These are phyloP conservation scores for Talaromyces sp. DNA, from an alignment of 2,329 filamentous ascomycete genomes.

Conservation along the genomic window DNA sequence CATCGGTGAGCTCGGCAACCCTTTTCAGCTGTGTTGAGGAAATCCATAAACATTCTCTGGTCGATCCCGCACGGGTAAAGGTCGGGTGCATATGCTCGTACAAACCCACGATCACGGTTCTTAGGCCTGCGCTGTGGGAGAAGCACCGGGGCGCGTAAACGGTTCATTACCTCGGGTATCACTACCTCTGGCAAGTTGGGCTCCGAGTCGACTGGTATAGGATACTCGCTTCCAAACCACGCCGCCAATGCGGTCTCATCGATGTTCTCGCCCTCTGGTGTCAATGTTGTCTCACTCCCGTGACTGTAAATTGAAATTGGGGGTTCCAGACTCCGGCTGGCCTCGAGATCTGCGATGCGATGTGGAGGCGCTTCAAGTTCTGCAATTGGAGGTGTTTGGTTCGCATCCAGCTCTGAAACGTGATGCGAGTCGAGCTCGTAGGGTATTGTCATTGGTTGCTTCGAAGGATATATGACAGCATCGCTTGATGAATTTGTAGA, in stretches of 20 bases:
- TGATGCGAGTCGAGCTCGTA: background rate
- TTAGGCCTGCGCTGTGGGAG: slow-evolving; percentile 44
- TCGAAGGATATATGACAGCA: background rate
- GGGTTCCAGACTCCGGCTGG: background rate
- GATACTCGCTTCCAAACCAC: background rate
- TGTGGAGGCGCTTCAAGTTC: background rate
- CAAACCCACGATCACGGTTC: slow-evolving; percentile 39
- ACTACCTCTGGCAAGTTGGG: background rate
- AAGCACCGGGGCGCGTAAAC: slow-evolving; percentile 39
- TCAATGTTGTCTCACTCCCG: too few relatives aligned
- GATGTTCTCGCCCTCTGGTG: background rate
- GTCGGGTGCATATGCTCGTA: slow-evolving; percentile 44
- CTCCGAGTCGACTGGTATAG: slow-evolving; percentile 13
- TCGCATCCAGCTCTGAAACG: background rate
- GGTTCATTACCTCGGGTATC: background rate
- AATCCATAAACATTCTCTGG: slow-evolving; percentile 41
- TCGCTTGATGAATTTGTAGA: background rate
- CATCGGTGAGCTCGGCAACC: slow-evolving; percentile 43
- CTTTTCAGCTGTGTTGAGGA: slow-evolving; percentile 41
- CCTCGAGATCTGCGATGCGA: background rate
- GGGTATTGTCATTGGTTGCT: background rate
- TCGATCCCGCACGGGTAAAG: slow-evolving; percentile 38
- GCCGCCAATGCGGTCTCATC: background rate
- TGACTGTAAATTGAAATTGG: too few relatives aligned
- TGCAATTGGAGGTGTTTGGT: background rate